Evolutionary conservation across 1,139 yeast species (phyloP).

Genomic region (Saccharomyces hybrid): DNA sequence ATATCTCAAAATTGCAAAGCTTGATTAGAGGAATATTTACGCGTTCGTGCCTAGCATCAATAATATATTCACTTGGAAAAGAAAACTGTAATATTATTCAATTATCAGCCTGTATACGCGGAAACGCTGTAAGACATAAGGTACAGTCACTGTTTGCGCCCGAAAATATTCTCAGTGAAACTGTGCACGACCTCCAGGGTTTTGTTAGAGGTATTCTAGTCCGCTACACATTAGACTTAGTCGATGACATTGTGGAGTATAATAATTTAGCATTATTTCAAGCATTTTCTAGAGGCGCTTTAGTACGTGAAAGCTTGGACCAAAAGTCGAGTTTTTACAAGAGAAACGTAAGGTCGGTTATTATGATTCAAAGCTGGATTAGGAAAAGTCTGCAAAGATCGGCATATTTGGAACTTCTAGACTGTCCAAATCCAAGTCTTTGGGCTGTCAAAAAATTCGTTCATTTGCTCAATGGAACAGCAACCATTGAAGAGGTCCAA

Average conservation of each 20-base stretch:
- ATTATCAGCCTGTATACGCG: not conserved
- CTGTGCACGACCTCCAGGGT: slow-evolving; percentile 35
- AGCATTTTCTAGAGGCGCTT: slow-evolving; percentile 33
- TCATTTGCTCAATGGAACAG: slow-evolving; percentile 65
- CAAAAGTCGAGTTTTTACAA: slow-evolving; percentile 48
- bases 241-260: slow-evolving; percentile 43
- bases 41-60: not conserved
- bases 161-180: slow-evolving; percentile 8
- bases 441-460: slow-evolving; percentile 73
- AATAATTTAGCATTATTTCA: slow-evolving; percentile 35
- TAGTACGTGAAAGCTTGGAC: slow-evolving; percentile 25
- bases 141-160: not conserved
- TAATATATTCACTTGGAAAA: not conserved
- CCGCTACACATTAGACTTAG: slow-evolving; percentile 44
- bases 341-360: slow-evolving; percentile 47
- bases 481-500: slow-evolving; percentile 70
- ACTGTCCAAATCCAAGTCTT: slow-evolving; percentile 68
- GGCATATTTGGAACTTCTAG: slow-evolving; percentile 67
- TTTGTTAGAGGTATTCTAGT: slow-evolving; percentile 41
- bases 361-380: slow-evolving; percentile 67
- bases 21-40: not conserved
- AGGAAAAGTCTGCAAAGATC: slow-evolving; percentile 60
- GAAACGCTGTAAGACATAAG: slow-evolving; percentile 16
- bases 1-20: not conserved
- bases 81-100: not conserved